phyloP scores from a whole-genome alignment of 179 eudicot species.

The Heliamphora pulchella region DNA sequence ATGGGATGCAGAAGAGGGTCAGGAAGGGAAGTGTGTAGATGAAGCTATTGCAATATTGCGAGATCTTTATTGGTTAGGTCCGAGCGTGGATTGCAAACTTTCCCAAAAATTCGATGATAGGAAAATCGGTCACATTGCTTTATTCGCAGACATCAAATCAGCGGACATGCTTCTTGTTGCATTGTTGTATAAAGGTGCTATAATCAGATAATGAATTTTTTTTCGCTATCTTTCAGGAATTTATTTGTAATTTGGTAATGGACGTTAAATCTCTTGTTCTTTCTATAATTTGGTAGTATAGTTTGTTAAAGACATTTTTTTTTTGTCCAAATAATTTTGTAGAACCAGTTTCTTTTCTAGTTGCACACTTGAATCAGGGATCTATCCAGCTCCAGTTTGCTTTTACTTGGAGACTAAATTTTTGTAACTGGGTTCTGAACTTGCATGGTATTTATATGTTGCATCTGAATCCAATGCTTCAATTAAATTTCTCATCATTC shows the following conservation, averaged over 20 bases:
- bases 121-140: background rate
- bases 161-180: background rate
- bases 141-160: background rate
- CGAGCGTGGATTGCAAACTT: background rate
- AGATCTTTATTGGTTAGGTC: background rate
- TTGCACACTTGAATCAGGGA: background rate
- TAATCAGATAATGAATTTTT: background rate
- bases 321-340: background rate
- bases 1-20: background rate
- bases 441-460: background rate
- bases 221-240: background rate
- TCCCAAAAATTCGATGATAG: background rate
- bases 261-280: background rate
- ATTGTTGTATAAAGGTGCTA: conserved; percentile 1
- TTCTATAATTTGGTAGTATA: background rate
- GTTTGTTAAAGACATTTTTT: background rate
- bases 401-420: background rate
- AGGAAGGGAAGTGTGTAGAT: background rate
- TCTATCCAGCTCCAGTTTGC: background rate
- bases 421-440: background rate
- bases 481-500: too few species aligned
- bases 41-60: background rate
- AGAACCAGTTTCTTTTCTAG: background rate
- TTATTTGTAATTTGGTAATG: background rate
- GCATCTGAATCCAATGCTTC: background rate